These are phyloP conservation scores for Pyrenula massariospora DNA, from an alignment of 495 filamentous ascomycete species.

Conservation along the genomic window DNA sequence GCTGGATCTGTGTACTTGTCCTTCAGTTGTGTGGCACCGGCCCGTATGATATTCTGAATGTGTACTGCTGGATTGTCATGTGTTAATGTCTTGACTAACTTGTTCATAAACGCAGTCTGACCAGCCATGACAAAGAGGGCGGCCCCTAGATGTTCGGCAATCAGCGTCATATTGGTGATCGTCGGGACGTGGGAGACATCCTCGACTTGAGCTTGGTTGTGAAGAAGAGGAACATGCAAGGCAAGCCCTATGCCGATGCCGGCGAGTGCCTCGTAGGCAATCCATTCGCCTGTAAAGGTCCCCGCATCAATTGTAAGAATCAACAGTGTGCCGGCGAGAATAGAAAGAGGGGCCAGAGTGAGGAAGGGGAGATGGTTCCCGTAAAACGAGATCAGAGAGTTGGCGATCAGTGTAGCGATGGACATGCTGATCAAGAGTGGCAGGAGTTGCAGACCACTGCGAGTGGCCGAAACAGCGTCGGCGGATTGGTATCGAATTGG, in stretches of 20 bases:
- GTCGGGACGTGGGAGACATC: neutral
- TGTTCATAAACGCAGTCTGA: conserved; percentile 30
- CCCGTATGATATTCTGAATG: conserved; percentile 21
- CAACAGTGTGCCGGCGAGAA: conserved; percentile 49
- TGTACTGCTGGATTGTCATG: conserved; percentile 23
- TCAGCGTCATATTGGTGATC: neutral
- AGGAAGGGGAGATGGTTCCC: neutral
- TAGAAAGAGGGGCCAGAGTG: conserved; percentile 25
- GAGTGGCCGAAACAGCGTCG: neutral
- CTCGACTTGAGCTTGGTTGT: neutral
- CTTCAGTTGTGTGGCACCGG: conserved; percentile 35
- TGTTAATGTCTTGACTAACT: conserved; percentile 17
- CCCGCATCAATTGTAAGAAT: conserved; percentile 40
- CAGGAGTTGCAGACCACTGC: neutral
- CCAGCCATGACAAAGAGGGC: conserved; percentile 26
- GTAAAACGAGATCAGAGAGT: neutral
- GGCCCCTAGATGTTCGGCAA: conserved; percentile 18
- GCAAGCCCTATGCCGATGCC: conserved; percentile 20
- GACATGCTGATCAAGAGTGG: neutral
- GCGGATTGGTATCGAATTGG: neutral
- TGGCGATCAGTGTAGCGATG: neutral
- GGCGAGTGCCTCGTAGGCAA: conserved; percentile 50
- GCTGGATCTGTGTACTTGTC: conserved; percentile 17
- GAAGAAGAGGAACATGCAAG: conserved; percentile 1
- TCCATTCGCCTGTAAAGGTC: conserved; percentile 39